phyloP scores from a whole-genome alignment of 1,284 basidiomycete species.

The Cryptococcus amylolentus region DNA sequence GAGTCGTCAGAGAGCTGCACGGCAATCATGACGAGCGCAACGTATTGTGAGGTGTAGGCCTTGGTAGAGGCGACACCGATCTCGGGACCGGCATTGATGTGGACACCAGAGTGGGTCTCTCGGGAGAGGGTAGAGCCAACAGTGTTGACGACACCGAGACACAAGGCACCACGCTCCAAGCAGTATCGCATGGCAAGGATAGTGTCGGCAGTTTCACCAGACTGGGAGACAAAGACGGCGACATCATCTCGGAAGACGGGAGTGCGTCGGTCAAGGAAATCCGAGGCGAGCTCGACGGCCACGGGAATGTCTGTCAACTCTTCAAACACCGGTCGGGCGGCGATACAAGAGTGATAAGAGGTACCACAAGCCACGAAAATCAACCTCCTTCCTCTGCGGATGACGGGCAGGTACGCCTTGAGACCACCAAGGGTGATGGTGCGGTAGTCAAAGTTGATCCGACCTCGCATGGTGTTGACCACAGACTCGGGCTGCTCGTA shows the following conservation, averaged over 20 bases:
- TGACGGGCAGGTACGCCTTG: slow-evolving; percentile 91
- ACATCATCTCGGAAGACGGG: slow-evolving; percentile 99
- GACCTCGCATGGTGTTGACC: slow-evolving; percentile 99
- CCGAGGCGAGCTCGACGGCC: slow-evolving; percentile 89
- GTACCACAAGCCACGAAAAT: slow-evolving; percentile 98
- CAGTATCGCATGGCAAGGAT: slow-evolving; percentile 96
- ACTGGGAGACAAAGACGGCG: slow-evolving; percentile 95
- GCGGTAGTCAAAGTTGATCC: slow-evolving; percentile 96
- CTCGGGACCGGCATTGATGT: slow-evolving; percentile 98
- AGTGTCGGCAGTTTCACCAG: slow-evolving; percentile 97
- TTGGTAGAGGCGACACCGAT: slow-evolving; percentile 99
- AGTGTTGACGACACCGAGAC: slow-evolving; percentile 93
- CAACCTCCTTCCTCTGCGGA: slow-evolving; percentile 89
- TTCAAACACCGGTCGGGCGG: slow-evolving; percentile 90
- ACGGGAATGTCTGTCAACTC: slow-evolving; percentile 99
- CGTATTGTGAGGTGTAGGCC: slow-evolving; percentile 99
- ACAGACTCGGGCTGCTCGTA: slow-evolving; percentile 99
- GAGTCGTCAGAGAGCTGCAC: slow-evolving; percentile 96
- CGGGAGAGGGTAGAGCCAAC: slow-evolving; percentile 97
- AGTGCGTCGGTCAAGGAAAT: slow-evolving; percentile 98
- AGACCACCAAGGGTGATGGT: slow-evolving; percentile 92
- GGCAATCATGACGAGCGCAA: slow-evolving; percentile 97
- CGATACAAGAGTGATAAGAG: slow-evolving; percentile 94
- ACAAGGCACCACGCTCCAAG: slow-evolving; percentile 91
- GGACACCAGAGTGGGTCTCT: slow-evolving; percentile 98